A percentile compares a stretch with the other conserved stretches of the same genome.
These are phyloP conservation scores for Hypoxylon trugodes DNA, from an alignment of 495 filamentous ascomycete genomes.

Conservation along the genomic window DNA sequence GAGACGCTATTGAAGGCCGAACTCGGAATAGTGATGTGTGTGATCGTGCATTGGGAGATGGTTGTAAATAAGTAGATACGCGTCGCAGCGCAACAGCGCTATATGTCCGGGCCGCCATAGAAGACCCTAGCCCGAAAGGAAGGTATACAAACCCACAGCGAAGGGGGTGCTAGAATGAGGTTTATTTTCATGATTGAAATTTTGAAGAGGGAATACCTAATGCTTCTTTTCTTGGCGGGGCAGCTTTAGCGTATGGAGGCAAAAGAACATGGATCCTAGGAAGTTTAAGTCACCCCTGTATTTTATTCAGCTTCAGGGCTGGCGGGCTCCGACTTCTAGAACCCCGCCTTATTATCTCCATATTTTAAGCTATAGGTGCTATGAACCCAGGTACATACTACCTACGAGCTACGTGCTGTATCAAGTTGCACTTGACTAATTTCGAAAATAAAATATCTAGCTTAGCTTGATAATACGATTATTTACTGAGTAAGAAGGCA, in stretches of 20 bases:
- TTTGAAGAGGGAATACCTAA: constrained; percentile 1
- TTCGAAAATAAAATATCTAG: no score
- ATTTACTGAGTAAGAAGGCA: no score
- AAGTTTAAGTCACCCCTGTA: not conserved
- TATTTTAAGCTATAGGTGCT: no score
- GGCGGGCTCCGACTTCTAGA: no score
- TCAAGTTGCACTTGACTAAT: no score
- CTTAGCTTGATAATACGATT: no score
- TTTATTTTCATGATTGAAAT: constrained; percentile 18
- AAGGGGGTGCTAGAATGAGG: not conserved
- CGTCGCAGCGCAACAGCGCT: constrained; percentile 28
- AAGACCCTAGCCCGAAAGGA: not conserved
- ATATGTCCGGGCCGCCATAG: constrained; percentile 27
- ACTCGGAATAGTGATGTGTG: constrained; percentile 13
- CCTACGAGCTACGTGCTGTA: no score
- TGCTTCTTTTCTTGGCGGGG: not conserved
- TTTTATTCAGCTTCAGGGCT: no score
- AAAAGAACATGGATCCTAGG: no score
- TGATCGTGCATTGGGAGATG: constrained; percentile 3
- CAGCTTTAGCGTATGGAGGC: no score
- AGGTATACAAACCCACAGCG: constrained; percentile 1
- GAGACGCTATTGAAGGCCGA: constrained; percentile 21
- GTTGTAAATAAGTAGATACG: constrained; percentile 26
- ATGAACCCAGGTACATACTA: no score
- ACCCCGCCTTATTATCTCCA: no score